Percentiles rank a stretch among this genome's conserved stretches.
Conservation (phyloP, 352 stramenopile species). For the Globisporangium barbulae region DNA sequence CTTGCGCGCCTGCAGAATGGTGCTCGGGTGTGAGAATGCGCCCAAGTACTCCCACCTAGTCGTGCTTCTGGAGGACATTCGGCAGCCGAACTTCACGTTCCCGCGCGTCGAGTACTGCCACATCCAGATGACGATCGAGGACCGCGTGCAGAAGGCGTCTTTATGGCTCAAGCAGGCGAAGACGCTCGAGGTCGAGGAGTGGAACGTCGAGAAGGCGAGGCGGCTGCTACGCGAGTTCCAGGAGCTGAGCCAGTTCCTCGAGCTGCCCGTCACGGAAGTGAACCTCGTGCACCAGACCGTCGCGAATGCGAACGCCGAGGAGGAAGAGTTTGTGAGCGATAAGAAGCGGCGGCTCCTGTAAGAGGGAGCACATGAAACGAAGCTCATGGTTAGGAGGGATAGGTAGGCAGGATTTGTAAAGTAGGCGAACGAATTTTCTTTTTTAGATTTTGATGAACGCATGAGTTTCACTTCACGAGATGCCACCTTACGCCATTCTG, state of each 20-base stretch:
- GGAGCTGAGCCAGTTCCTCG: constrained; percentile 62
- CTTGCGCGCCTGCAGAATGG: constrained; percentile 61
- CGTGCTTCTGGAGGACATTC: constrained; percentile 55
- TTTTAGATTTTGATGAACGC: background rate
- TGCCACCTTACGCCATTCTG: background rate
- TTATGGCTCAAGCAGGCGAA: constrained; percentile 68
- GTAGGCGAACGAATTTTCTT: constrained; percentile 1
- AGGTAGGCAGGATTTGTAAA: constrained; percentile 5
- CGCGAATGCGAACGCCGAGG: constrained; percentile 7
- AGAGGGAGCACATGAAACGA: background rate
- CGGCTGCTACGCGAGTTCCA: constrained; percentile 40
- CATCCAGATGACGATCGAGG: constrained; percentile 71
- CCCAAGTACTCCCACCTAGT: constrained; percentile 72
- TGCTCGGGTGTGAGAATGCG: constrained; percentile 40
- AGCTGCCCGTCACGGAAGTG: constrained; percentile 62
- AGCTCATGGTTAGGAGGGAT: background rate
- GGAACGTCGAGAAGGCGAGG: constrained; percentile 52
- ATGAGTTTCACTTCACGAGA: background rate
- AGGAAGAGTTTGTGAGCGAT: constrained; percentile 20
- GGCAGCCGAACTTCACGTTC: constrained; percentile 47
- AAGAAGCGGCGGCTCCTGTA: constrained; percentile 16
- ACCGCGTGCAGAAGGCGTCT: constrained; percentile 56
- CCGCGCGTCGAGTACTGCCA: constrained; percentile 60
- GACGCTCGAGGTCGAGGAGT: constrained; percentile 60
- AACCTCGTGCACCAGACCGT: constrained; percentile 50